Evolutionary conservation across 106 monocot species (phyloP).

Genomic region (Chionographis japonica): DNA sequence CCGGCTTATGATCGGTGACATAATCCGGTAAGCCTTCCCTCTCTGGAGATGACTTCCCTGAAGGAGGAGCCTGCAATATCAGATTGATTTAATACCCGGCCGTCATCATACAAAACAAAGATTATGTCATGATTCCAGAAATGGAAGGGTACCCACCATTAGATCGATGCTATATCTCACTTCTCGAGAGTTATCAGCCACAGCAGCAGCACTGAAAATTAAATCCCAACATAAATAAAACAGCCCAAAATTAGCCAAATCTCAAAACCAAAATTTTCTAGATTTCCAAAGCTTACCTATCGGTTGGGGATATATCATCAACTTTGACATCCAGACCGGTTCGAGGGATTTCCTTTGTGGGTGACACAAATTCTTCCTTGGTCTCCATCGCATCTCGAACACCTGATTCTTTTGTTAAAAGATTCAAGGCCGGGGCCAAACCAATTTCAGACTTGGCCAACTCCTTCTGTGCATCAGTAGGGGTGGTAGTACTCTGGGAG

Average conservation of each 20-base stretch:
- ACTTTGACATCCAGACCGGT: slow-evolving; percentile 24
- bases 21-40: slow-evolving; percentile 34
- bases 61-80: slow-evolving; percentile 44
- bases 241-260: neutral
- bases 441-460: slow-evolving; percentile 22
- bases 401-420: slow-evolving; percentile 3
- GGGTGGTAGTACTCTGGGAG: neutral
- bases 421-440: slow-evolving; percentile 7
- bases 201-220: slow-evolving; percentile 22
- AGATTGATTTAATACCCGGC: no score
- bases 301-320: slow-evolving; percentile 22
- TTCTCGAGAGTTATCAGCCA: slow-evolving; percentile 30
- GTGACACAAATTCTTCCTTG: slow-evolving; percentile 17
- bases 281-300: slow-evolving; percentile 45
- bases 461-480: slow-evolving; percentile 9
- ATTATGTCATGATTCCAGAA: neutral
- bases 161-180: slow-evolving; percentile 84
- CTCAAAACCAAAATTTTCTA: no score
- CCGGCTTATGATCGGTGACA: slow-evolving; percentile 23
- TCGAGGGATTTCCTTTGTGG: slow-evolving; percentile 14
- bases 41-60: slow-evolving; percentile 65
- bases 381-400: slow-evolving; percentile 11
- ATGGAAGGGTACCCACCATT: slow-evolving; percentile 50
- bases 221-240: no score
- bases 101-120: no score